These are phyloP conservation scores for Syncephalis fuscata DNA, from an alignment of 371 early-diverging fungal genomes.

Conservation along the genomic window DNA sequence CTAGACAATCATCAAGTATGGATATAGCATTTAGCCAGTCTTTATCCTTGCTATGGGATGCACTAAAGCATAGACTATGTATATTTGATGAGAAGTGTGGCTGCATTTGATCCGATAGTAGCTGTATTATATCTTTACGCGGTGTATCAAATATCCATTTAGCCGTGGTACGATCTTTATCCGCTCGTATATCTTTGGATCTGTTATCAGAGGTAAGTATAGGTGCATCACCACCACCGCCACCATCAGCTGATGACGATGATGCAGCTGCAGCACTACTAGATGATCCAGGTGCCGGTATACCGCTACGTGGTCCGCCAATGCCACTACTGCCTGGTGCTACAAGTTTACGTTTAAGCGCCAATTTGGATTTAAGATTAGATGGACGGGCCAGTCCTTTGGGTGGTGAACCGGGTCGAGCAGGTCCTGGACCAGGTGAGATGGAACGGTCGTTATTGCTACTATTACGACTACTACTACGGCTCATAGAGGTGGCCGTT, in stretches of 20 bases:
- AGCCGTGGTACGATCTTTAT: slow-evolving; percentile 37
- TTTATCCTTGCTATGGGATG: slow-evolving; percentile 65
- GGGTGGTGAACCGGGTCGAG: slow-evolving; percentile 16
- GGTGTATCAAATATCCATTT: slow-evolving; percentile 65
- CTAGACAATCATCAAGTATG: slow-evolving; percentile 43
- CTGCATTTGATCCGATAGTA: slow-evolving; percentile 36
- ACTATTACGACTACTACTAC: background rate
- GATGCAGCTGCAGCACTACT: no score
- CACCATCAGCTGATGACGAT: slow-evolving; percentile 12
- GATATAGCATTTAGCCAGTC: slow-evolving; percentile 48
- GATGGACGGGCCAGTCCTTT: slow-evolving; percentile 7
- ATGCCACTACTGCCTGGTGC: slow-evolving; percentile 2
- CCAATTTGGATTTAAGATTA: slow-evolving; percentile 8
- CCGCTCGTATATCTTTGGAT: slow-evolving; percentile 48
- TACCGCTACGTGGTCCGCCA: slow-evolving; percentile 8
- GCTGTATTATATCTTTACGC: slow-evolving; percentile 47
- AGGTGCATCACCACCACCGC: slow-evolving; percentile 24
- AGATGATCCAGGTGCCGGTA: background rate
- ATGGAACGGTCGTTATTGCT: slow-evolving; percentile 34
- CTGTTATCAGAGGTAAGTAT: slow-evolving; percentile 42
- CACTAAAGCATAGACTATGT: slow-evolving; percentile 47
- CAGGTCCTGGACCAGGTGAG: slow-evolving; percentile 48
- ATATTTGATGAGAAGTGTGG: slow-evolving; percentile 37
- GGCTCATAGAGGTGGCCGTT: background rate
- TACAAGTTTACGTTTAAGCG: slow-evolving; percentile 4